Evolutionary conservation across 208 protist species (phyloP), one percentile per base, ranked within the genome.

Genomic region (Balamuthia mandrillaris): DNA sequence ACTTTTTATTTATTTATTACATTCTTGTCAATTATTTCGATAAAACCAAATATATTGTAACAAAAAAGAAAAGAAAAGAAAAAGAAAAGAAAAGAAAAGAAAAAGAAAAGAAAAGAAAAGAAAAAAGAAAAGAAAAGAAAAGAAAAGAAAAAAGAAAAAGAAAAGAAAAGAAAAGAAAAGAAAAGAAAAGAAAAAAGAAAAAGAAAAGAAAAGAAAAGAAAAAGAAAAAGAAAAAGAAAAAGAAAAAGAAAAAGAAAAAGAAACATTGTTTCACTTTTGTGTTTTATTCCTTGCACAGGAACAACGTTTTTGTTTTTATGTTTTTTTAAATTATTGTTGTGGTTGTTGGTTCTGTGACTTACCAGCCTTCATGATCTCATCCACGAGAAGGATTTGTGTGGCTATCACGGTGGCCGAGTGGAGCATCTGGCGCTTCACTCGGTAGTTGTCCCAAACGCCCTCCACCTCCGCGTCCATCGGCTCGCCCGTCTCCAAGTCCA

Each of bases 401-500:
- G 18, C 9, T 65, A 12, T 35, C 9, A 9, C 6, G 16, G n/a
- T 63, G 10, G 60, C 27, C 27, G 9, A 33, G 29, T 41, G 7
- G 60, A 3, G 2, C 18, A 12, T 7, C 33, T 7, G 33, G 27
- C 3, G 27, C 18, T 61, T 21, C 18, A 27, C 52, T 60, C 31
- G 7, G 9, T 27, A 7, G 24, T 60, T 27, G 14, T 52, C 18
- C 14, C 47, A 52, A 52, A 10, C 18, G 63, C 98, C 98, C 54
- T 93, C 94, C 0, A 86, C 93, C 33, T 95, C 61, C 24, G 98
- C 97, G 87, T 98, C 95, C 27, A 98, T 88, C 37, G 96, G 92
- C 70, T 98, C 95, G 56, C 99, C 99, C 29, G 97, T 99, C 29
- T 96, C 91, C 7, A 99, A 83, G 81, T 99, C 97, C 7, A 99